Conservation (phyloP, 164 flowering plant genomes). For the Liquidambar formosana region DNA sequence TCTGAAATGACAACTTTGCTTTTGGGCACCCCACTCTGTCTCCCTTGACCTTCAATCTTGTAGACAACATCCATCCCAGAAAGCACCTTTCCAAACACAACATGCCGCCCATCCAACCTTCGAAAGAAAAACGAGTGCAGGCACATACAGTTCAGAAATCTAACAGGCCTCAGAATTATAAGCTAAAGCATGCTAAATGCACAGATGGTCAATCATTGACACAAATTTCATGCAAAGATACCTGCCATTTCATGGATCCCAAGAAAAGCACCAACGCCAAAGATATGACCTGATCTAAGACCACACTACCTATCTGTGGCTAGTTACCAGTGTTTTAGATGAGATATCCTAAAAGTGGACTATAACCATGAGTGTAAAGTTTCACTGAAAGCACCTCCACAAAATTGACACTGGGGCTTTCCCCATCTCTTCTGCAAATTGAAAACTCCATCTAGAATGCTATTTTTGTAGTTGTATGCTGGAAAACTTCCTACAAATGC, state of each 20-base stretch:
- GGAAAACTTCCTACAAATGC: not conserved
- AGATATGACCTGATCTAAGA: not conserved
- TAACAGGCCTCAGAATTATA: not conserved
- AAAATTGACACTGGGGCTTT: too few species aligned
- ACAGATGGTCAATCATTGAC: too few species aligned
- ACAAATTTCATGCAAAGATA: not conserved
- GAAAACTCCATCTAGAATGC: slow-evolving; percentile 1
- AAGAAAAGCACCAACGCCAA: not conserved
- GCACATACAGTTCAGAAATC: not conserved
- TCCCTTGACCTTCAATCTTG: slow-evolving; percentile 85
- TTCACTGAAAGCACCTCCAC: not conserved
- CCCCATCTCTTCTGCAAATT: not conserved
- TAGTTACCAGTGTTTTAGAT: not conserved
- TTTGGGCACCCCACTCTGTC: slow-evolving; percentile 68
- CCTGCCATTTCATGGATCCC: not conserved
- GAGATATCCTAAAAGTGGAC: not conserved
- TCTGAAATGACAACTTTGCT: slow-evolving; percentile 57
- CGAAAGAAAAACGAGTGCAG: slow-evolving; percentile 1
- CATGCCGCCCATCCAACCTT: slow-evolving; percentile 97
- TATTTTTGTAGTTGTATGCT: not conserved
- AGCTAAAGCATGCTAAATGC: too few species aligned
- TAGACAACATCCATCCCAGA: slow-evolving; percentile 90
- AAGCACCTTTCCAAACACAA: slow-evolving; percentile 91
- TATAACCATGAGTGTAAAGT: too few species aligned
- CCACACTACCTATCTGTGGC: not conserved